A percentile compares a stretch with the other conserved stretches of the same genome.
Evolutionary conservation across 805 yeast genomes (phyloP).

Genomic region (Lachancea waltii): DNA sequence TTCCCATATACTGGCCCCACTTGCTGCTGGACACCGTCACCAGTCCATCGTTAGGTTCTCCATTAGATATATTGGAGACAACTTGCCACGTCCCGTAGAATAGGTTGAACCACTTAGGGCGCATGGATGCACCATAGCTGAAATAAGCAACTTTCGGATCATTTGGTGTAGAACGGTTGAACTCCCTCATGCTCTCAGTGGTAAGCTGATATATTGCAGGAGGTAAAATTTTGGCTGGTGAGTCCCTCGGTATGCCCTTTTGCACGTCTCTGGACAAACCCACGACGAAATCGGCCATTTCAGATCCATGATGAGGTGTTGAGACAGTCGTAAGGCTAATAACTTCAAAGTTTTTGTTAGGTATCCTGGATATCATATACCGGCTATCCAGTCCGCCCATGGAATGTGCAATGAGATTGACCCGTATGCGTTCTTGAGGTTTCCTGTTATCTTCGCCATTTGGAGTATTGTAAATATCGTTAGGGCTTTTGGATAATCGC

Average conservation of each 20-base stretch:
- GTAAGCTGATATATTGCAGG: constrained; percentile 60
- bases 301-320: constrained; percentile 86
- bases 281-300: constrained; percentile 65
- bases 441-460: constrained; percentile 1
- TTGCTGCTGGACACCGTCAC: constrained; percentile 70
- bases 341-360: constrained; percentile 46
- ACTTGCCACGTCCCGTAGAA: constrained; percentile 61
- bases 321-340: constrained; percentile 76
- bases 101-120: constrained; percentile 55
- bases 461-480: constrained; percentile 23
- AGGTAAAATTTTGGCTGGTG: constrained; percentile 26
- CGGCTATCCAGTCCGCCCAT: constrained; percentile 93
- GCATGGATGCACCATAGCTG: constrained; percentile 74
- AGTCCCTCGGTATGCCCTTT: constrained; percentile 21
- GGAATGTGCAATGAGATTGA: constrained; percentile 80
- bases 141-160: constrained; percentile 63
- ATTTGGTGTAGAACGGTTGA: constrained; percentile 48
- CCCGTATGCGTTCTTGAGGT: constrained; percentile 36
- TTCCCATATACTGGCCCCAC: constrained; percentile 84
- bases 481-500: constrained; percentile 16
- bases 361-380: constrained; percentile 56
- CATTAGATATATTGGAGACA: constrained; percentile 37
- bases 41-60: constrained; percentile 75
- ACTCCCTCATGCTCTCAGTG: constrained; percentile 42
- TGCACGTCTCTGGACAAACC: constrained; percentile 25